A percentile compares a stretch with the other conserved stretches of the same genome.
Evolutionary conservation across 2,329 filamentous ascomycete genomes (phyloP).

Genomic region (Aciculosporium take): DNA sequence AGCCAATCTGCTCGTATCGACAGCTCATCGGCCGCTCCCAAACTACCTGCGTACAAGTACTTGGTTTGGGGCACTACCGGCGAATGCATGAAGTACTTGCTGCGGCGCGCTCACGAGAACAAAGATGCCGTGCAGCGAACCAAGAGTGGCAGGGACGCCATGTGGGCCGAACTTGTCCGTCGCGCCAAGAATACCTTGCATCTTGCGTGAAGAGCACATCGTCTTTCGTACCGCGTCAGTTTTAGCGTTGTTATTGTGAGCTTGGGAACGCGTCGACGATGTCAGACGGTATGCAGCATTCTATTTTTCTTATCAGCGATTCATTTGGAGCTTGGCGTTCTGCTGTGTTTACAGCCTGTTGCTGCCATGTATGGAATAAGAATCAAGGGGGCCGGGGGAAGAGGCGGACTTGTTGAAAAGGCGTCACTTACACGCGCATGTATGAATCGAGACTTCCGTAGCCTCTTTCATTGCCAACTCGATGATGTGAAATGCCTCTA

Average conservation of each 20-base stretch:
- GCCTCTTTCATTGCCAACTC: neutral
- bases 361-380: neutral
- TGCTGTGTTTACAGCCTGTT: neutral
- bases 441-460: neutral
- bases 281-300: neutral
- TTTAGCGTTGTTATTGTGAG: neutral
- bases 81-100: constrained; percentile 77
- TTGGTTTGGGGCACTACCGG: constrained; percentile 55
- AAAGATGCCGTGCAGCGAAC: constrained; percentile 54
- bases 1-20: constrained; percentile 16
- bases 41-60: constrained; percentile 54
- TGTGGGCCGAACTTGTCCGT: constrained; percentile 46
- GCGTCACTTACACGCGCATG: neutral
- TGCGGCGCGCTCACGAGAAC: constrained; percentile 52
- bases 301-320: neutral
- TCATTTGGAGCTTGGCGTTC: neutral
- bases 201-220: constrained; percentile 3
- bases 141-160: constrained; percentile 44
- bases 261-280: too few relatives aligned
- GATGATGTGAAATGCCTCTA: neutral
- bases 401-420: neutral
- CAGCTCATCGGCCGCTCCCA: constrained; percentile 13
- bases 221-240: neutral
- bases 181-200: constrained; percentile 30
- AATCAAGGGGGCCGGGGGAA: neutral